Evolutionary conservation across 352 stramenopile species (phyloP).

Genomic region (Pythium pyrilobum): DNA sequence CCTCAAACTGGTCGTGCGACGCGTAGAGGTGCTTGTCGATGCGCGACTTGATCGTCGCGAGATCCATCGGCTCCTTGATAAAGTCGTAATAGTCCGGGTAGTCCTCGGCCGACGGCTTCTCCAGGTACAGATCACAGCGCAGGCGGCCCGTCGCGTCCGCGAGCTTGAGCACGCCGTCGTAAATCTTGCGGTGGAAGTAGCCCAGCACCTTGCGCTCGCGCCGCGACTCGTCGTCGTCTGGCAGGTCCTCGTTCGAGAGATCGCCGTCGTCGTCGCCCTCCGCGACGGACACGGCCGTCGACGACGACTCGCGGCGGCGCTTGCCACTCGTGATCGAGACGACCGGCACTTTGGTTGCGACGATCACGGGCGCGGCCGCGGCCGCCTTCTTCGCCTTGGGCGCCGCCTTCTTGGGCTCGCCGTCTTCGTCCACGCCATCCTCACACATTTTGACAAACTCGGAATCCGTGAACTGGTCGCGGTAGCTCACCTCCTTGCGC

Average conservation of each 20-base stretch:
- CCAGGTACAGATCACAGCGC: constrained; percentile 71
- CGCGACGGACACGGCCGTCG: neutral
- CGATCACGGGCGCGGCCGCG: neutral
- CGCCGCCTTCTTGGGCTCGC: constrained; percentile 11
- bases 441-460: constrained; percentile 88
- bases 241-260: constrained; percentile 28
- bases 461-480: constrained; percentile 79
- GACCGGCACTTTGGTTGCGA: constrained; percentile 7
- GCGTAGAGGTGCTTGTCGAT: constrained; percentile 66
- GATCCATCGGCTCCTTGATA: constrained; percentile 83
- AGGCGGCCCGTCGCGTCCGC: constrained; percentile 59
- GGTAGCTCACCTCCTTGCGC: constrained; percentile 83
- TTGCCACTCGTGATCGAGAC: constrained; percentile 14
- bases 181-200: constrained; percentile 83
- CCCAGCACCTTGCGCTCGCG: constrained; percentile 61
- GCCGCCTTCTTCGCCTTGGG: constrained; percentile 26
- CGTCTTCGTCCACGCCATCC: constrained; percentile 59
- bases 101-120: constrained; percentile 70
- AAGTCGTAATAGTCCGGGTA: constrained; percentile 91
- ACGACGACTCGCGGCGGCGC: constrained; percentile 11
- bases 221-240: constrained; percentile 33
- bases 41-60: constrained; percentile 81
- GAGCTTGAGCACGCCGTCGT: constrained; percentile 78
- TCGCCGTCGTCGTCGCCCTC: constrained; percentile 23
- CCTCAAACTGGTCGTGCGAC: constrained; percentile 60